Conservation (phyloP, 495 filamentous ascomycete species). For the Articulospora tetracladia region DNA sequence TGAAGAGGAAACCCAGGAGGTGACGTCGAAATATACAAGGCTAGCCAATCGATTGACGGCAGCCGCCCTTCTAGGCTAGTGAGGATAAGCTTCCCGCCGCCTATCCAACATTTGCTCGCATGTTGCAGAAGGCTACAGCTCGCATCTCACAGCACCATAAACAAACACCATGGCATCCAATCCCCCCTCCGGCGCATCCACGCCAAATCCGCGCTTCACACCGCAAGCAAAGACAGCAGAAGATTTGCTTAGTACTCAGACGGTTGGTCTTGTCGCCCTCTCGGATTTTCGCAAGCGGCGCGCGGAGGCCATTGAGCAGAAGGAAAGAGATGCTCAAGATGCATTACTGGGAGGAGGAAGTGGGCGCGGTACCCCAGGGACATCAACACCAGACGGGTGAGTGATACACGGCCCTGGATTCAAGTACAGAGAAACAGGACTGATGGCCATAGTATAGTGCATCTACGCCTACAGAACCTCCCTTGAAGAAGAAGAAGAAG, state of each 20-base stretch:
- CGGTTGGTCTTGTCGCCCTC: constrained; percentile 87
- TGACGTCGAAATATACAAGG: no score
- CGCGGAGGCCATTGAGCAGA: constrained; percentile 89
- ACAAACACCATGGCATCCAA: constrained; percentile 19
- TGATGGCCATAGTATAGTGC: constrained; percentile 48
- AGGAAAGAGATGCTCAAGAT: constrained; percentile 75
- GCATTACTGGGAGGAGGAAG: constrained; percentile 48
- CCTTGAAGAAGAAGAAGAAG: constrained; percentile 58
- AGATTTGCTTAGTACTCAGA: constrained; percentile 87
- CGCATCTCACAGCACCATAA: no score
- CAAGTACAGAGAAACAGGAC: constrained; percentile 7
- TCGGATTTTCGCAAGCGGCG: constrained; percentile 96
- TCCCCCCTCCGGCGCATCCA: constrained; percentile 40
- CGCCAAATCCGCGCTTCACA: constrained; percentile 63
- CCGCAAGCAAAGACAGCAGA: constrained; percentile 77
- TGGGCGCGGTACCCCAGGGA: constrained; percentile 40
- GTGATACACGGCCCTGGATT: constrained; percentile 6
- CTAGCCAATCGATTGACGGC: no score
- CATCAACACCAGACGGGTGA: constrained; percentile 52
- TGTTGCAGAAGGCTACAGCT: no score
- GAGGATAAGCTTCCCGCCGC: no score
- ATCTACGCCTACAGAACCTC: constrained; percentile 35
- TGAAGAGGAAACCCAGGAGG: constrained; percentile 3
- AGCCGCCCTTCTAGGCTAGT: no score
- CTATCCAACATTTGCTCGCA: no score